Evolutionary conservation across 2,329 filamentous ascomycete species (phyloP).

Genomic region (Aspergillus cejpii): DNA sequence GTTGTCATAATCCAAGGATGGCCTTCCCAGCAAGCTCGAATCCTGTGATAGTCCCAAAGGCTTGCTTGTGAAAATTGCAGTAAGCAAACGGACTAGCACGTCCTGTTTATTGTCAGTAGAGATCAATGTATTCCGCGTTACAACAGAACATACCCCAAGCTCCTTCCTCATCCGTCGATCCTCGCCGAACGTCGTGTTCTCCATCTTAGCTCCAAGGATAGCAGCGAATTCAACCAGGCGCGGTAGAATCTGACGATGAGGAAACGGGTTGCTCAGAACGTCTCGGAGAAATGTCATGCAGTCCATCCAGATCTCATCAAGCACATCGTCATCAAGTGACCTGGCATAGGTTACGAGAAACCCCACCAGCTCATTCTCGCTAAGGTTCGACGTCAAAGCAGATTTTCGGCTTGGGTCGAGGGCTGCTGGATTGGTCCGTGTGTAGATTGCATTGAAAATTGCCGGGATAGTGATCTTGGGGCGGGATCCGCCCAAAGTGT

Average conservation of each 20-base stretch:
- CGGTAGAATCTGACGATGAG: slow-evolving; percentile 83
- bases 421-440: slow-evolving; percentile 75
- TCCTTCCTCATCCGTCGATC: slow-evolving; percentile 87
- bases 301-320: slow-evolving; percentile 97
- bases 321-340: slow-evolving; percentile 89
- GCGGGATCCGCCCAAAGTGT: slow-evolving; percentile 82
- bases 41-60: slow-evolving; percentile 67
- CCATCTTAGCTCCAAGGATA: slow-evolving; percentile 87
- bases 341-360: slow-evolving; percentile 87
- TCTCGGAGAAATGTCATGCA: slow-evolving; percentile 88
- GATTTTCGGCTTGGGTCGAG: slow-evolving; percentile 76
- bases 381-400: slow-evolving; percentile 76
- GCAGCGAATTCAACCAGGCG: slow-evolving; percentile 81
- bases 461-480: slow-evolving; percentile 89
- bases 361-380: slow-evolving; percentile 74
- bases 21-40: slow-evolving; percentile 36
- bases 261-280: slow-evolving; percentile 85
- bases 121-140: not conserved
- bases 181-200: slow-evolving; percentile 96
- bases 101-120: slow-evolving; percentile 52
- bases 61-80: slow-evolving; percentile 88
- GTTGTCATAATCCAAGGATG: slow-evolving; percentile 38
- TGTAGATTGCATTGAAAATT: slow-evolving; percentile 93
- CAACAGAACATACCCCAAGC: slow-evolving; percentile 59
- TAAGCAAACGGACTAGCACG: slow-evolving; percentile 76